A percentile compares a stretch with the other conserved stretches of the same genome.
Conservation (phyloP, 2,329 filamentous ascomycete genomes). For the Xylariales sp. region DNA sequence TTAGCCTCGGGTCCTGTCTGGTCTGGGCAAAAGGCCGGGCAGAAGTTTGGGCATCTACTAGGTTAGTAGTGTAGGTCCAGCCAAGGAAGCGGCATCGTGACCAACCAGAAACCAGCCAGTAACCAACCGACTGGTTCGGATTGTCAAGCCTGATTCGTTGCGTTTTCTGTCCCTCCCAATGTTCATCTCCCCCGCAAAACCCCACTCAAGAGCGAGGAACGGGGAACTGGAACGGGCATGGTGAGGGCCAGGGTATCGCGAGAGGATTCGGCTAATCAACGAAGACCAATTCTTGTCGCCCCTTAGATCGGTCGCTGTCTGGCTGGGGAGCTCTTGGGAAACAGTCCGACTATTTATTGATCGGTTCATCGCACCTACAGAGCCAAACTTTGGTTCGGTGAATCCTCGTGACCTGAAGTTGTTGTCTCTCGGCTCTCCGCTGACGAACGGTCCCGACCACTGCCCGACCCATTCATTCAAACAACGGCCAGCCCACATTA, state of each 20-base stretch:
- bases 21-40: too few species aligned
- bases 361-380: constrained; percentile 11
- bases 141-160: constrained; percentile 22
- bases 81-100: constrained; percentile 27
- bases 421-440: constrained; percentile 1
- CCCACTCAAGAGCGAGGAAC: constrained; percentile 20
- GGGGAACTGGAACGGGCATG: constrained; percentile 14
- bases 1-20: too few species aligned
- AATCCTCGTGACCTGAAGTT: constrained; percentile 7
- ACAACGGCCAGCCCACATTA: constrained; percentile 30
- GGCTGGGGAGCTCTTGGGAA: background rate
- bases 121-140: constrained; percentile 25
- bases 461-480: constrained; percentile 5
- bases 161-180: constrained; percentile 16
- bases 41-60: too few species aligned
- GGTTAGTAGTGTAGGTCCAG: background rate
- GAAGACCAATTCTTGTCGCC: constrained; percentile 15
- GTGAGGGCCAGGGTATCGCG: constrained; percentile 22
- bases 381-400: constrained; percentile 14
- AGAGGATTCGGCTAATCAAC: constrained; percentile 30
- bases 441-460: constrained; percentile 6
- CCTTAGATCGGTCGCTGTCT: constrained; percentile 13
- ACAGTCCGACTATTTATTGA: background rate
- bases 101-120: constrained; percentile 25
- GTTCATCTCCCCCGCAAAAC: constrained; percentile 34